Base-by-base conservation (phyloP, 2,329 filamentous ascomycete species). In the Phialophora verrucosa region DNA sequence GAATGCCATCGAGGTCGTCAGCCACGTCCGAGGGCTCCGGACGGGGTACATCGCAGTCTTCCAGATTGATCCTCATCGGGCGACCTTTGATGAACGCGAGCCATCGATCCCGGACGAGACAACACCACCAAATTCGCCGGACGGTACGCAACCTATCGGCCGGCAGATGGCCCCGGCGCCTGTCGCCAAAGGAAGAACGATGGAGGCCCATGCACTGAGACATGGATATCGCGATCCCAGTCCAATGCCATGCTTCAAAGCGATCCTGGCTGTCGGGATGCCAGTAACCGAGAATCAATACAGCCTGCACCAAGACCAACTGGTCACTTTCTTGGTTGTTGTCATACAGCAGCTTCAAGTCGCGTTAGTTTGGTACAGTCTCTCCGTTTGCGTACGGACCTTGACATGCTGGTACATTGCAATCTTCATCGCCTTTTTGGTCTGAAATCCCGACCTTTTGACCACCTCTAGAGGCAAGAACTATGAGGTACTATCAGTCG, bases 371-470 rank as follows among this genome's bases (percentile, higher is more conserved):
- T n/a, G n/a, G n/a, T n/a, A n/a, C n/a, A n/a, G n/a, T n/a, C n/a
- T n/a, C n/a, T n/a, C n/a, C n/a, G n/a, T n/a, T n/a, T n/a, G n/a
- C n/a, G n/a, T n/a, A n/a, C n/a, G n/a, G n/a, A n/a, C n/a, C 42
- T 47, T 47, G 42, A 47, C 42, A 47, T 47, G 42, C 42, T 47
- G 42, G 42, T 47, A 47, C 42, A 47, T 47, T 47, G 42, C 42
- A 10, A 47, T 5, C 42, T 47, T 47, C 42, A 47, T 47, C 1
- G 42, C 42, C 42, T 47, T 47, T 47, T 20, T 47, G 14, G 42
- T 47, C 20, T 47, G 42, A 47, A 17, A 47, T 47, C 42, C 42
- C 3, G 42, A 47, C 42, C 7, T 47, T 47, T 10, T 47, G 14
- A 47, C 42, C 4, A n/a, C 7, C 1, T 47, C 14, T 8, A 47